phyloP scores from a whole-genome alignment of 768 basidiomycete species.

The Trametes sanguinea region DNA sequence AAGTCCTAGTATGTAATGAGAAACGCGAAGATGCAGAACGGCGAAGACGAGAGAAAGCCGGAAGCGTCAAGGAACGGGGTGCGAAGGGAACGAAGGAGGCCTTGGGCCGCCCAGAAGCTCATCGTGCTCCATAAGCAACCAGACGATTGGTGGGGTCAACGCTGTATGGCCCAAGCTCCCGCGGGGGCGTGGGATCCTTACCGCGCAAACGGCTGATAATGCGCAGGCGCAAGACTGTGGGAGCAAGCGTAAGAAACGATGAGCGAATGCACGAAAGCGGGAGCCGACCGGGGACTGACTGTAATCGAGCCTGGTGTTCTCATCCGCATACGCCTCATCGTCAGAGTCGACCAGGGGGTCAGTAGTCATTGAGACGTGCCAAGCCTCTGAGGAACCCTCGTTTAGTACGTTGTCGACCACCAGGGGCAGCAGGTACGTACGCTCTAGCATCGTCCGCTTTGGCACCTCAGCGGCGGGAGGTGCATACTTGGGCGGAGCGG shows the following conservation, averaged over 20 bases:
- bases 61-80: background rate
- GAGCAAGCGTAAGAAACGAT: conserved; percentile 1
- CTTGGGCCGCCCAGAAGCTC: background rate
- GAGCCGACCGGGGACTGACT: conserved; percentile 42
- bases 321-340: conserved; percentile 69
- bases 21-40: background rate
- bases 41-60: background rate
- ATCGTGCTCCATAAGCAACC: conserved; percentile 17
- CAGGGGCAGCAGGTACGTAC: conserved; percentile 42
- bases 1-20: background rate
- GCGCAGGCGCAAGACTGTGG: conserved; percentile 57
- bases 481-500: conserved; percentile 37
- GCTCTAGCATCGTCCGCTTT: conserved; percentile 55
- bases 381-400: conserved; percentile 54
- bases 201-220: conserved; percentile 61
- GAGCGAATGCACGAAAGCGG: conserved; percentile 1
- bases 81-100: background rate
- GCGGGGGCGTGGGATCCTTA: conserved; percentile 58
- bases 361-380: conserved; percentile 63
- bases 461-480: conserved; percentile 21
- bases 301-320: conserved; percentile 66
- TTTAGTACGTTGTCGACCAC: background rate
- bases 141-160: conserved; percentile 13
- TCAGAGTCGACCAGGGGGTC: conserved; percentile 81
- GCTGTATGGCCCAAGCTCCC: conserved; percentile 29